Percentiles rank a stretch among this genome's conserved stretches.
phyloP scores from a whole-genome alignment of 768 basidiomycete species.

The Mycena polygramma region DNA sequence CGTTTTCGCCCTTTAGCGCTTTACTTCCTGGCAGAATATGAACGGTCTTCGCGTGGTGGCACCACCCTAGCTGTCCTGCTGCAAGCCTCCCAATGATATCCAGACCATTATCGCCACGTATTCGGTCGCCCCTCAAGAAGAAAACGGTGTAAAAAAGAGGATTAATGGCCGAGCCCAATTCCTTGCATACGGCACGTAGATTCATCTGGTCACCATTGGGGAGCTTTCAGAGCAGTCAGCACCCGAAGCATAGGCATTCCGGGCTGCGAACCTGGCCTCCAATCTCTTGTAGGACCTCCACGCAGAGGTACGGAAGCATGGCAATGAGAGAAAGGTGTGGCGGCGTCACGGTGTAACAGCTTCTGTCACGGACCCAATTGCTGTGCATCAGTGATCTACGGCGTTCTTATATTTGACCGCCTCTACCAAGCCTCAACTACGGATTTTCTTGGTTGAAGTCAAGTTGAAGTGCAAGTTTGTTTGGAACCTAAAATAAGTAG shows the following conservation, averaged over 20 bases:
- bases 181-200: conserved; percentile 16
- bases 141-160: conserved; percentile 11
- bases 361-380: not conserved
- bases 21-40: not conserved
- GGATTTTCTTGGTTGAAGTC: too few species aligned
- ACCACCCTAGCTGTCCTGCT: conserved; percentile 9
- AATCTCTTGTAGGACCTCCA: conserved; percentile 5
- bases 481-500: too few species aligned
- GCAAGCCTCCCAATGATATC: not conserved
- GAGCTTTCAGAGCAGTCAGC: not conserved
- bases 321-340: not conserved
- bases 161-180: not conserved
- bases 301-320: conserved; percentile 2
- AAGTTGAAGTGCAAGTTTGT: too few species aligned
- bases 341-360: not conserved
- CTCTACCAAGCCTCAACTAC: too few species aligned
- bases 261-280: not conserved
- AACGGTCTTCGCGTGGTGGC: not conserved
- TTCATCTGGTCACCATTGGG: conserved; percentile 5
- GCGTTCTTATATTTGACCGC: too few species aligned
- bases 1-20: not conserved
- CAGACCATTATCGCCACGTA: not conserved
- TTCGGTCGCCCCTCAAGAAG: not conserved
- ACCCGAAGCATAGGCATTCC: too few species aligned
- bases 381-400: too few species aligned